Base-by-base conservation (phyloP, 768 basidiomycete species). In the Lentinus brumalis region DNA sequence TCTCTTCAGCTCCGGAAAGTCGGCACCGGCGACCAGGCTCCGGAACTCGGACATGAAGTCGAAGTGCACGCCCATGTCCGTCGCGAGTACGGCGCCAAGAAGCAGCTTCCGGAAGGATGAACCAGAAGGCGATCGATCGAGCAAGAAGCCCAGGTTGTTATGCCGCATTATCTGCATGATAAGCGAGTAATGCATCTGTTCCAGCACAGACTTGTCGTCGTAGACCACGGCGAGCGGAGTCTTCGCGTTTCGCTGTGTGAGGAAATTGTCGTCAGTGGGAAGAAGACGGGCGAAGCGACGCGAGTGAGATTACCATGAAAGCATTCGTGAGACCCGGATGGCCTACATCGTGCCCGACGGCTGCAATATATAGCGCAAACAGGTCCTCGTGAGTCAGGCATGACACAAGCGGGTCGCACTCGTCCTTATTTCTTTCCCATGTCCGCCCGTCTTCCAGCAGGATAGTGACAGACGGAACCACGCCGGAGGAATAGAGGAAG, bases 271-370 rank as follows among this genome's bases (percentile, higher is more conserved):
- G 8, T 45, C 11, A 18, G 42, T 30, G 2, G 63, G 56, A 16
- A 55, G 63, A 63, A 15, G 41, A 16, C 16, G 9, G 21, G 21
- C 21, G 21, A 26, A 2, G 2, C 21, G 1, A 26, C 21, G 21
- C 21, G 21, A 26, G 21, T 26, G 21, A 2, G 2, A 26, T 26
- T 68, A 93, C 95, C 91, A 98, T 92, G 76, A 98, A 98, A 14
- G 85, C 77, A 71, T 98, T 98, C 29, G 89, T 91, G 59, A 98
- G 84, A 0, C 97, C 97, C 0, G 97, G 97, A 75, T 99, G 97
- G 0, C 94, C 96, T 16, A 94, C 95, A 73, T 99, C 97, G 70
- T 99, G 97, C 0, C 97, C 97, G 67, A 99, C 94, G 44, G 96
- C 96, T 1, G 93, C 94, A 56, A 99, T 79, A 67, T 89, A 90